Evolutionary conservation across 2,329 filamentous ascomycete species (phyloP).

Genomic region (Massarina eburnea): DNA sequence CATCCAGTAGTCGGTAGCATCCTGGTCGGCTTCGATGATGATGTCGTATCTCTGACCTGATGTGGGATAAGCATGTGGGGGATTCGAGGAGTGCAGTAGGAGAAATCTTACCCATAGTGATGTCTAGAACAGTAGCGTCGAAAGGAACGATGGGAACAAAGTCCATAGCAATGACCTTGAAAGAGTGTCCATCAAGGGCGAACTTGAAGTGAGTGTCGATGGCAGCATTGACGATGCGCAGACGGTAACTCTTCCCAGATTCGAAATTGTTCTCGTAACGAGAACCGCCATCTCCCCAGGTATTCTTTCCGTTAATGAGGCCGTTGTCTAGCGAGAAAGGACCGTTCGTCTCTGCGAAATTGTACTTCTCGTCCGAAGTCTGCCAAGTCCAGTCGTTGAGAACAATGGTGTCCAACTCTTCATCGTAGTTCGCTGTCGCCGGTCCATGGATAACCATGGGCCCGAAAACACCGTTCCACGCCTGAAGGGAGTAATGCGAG

Average conservation of each 20-base stretch:
- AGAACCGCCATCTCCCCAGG: slow-evolving; percentile 16
- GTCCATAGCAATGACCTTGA: slow-evolving; percentile 43
- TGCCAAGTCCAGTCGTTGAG: slow-evolving; percentile 36
- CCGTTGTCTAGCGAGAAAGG: slow-evolving; percentile 16
- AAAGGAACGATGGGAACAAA: slow-evolving; percentile 45
- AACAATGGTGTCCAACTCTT: slow-evolving; percentile 37
- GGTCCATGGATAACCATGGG: slow-evolving; percentile 45
- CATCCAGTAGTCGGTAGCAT: slow-evolving; percentile 24
- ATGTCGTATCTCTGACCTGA: slow-evolving; percentile 34
- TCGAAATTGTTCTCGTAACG: slow-evolving; percentile 24
- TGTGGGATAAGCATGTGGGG: background rate
- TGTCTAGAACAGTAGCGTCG: slow-evolving; percentile 27
- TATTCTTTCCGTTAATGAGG: slow-evolving; percentile 26
- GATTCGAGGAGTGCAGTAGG: background rate
- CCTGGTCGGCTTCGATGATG: slow-evolving; percentile 26
- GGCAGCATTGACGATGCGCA: slow-evolving; percentile 42
- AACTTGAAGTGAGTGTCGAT: slow-evolving; percentile 44
- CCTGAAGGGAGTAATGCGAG: slow-evolving; percentile 60
- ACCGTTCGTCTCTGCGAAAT: slow-evolving; percentile 20
- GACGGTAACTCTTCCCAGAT: slow-evolving; percentile 38
- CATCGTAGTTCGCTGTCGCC: slow-evolving; percentile 41
- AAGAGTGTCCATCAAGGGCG: slow-evolving; percentile 40
- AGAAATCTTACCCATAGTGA: slow-evolving; percentile 20
- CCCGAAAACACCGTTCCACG: slow-evolving; percentile 29
- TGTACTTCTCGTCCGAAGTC: slow-evolving; percentile 20